Evolutionary conservation across 169 alveolate species (phyloP), one percentile per base, ranked within the genome.

Genomic region (Eimeria tenella): DNA sequence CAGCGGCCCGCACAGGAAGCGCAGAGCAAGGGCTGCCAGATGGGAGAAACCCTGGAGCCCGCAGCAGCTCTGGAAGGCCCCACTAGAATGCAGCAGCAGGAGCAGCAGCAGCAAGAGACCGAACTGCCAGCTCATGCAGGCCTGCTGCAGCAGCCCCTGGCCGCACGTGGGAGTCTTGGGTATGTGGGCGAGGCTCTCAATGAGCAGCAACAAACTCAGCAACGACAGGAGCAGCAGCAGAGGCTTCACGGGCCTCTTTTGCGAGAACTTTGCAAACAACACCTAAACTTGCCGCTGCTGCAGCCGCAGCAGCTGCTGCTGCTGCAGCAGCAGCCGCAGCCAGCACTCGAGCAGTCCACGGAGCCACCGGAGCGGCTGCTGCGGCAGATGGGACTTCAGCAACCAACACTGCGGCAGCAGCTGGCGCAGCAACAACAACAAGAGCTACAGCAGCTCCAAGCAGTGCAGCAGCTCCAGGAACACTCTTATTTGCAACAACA

Each of bases 81-180:
- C 83, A 73, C 88, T 6, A 65, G 52, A 11, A 0, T 62, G 88
- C 88, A 53, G 8, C 88, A 79, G 52, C 71, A 50, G 88, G 42
- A 50, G 50, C 88, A 53, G 88, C 88, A 79, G 71, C 23, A 50
- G 71, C 55, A 23, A 53, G 71, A 53, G 53, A 62, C 3, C 2
- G 71, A 52, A 50, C 42, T 50, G 71, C 56, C 71, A n/a, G 70
- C 71, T 21, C 25, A 62, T 50, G 5, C 71, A 52, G 25, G 56
- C 88, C 55, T n/a, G 25, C 50, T 79, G 70, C 88, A 79, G 88
- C 71, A 55, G 71, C 88, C 49, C 50, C 7, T 55, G 55, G n/a
- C 53, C 21, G 68, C 19, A 17, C 68, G 5, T 17, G 19, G 42
- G 42, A 31, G 42, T 31, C 42, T 31, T 31, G 42, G 42, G 42